Conservation (phyloP, 2,329 filamentous ascomycete species). For the Cordyceps sp. region DNA sequence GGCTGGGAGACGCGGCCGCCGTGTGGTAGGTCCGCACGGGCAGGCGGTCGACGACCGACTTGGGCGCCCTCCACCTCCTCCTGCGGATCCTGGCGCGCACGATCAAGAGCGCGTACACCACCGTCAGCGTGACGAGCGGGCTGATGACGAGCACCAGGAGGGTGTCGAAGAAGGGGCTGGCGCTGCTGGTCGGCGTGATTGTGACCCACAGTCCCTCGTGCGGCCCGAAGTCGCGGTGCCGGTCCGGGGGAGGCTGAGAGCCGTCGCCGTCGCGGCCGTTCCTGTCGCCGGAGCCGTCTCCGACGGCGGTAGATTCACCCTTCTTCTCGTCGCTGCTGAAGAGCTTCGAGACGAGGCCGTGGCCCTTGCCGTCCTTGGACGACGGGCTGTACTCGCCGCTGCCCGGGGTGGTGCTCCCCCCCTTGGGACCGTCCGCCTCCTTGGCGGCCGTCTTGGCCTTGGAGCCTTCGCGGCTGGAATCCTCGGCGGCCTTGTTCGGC, state of each 20-base stretch:
- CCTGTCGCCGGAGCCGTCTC: not conserved
- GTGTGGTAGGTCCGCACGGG: slow-evolving; percentile 93
- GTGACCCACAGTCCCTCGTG: slow-evolving; percentile 88
- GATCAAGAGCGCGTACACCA: slow-evolving; percentile 80
- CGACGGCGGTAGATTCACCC: slow-evolving; percentile 10
- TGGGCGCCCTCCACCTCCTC: slow-evolving; percentile 89
- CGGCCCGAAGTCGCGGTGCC: slow-evolving; percentile 9
- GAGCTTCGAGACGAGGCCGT: slow-evolving; percentile 28
- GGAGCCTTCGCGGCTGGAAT: not conserved
- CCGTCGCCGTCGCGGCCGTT: slow-evolving; percentile 7
- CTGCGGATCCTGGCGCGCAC: slow-evolving; percentile 77
- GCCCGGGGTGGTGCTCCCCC: slow-evolving; percentile 53
- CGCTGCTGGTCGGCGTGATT: slow-evolving; percentile 75
- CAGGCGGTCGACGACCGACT: slow-evolving; percentile 86
- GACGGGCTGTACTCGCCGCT: slow-evolving; percentile 48
- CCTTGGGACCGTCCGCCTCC: slow-evolving; percentile 26
- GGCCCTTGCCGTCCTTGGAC: slow-evolving; percentile 10
- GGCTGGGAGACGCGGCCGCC: slow-evolving; percentile 41
- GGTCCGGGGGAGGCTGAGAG: not conserved
- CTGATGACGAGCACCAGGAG: slow-evolving; percentile 93
- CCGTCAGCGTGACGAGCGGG: slow-evolving; percentile 76
- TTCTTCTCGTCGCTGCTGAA: slow-evolving; percentile 30
- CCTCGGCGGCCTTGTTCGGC: not conserved
- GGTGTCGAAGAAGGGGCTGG: slow-evolving; percentile 89
- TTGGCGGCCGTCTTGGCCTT: slow-evolving; percentile 1